phyloP scores from a whole-genome alignment of 352 stramenopile species.

The Phytophthora hibernalis region DNA sequence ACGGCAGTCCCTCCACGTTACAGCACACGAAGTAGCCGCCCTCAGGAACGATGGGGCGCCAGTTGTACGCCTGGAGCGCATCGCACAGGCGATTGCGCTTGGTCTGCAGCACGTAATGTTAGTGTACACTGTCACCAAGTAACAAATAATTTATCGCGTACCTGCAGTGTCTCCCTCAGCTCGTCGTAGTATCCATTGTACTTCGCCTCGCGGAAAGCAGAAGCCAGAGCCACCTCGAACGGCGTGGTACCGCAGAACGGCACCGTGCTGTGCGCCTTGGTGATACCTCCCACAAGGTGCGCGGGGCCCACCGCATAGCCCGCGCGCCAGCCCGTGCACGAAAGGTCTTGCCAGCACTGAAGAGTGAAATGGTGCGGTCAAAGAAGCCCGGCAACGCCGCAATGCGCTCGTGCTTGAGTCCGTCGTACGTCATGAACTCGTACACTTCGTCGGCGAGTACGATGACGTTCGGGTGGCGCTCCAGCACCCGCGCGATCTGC shows the following conservation, averaged over 20 bases:
- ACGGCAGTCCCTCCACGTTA: slow-evolving; percentile 72
- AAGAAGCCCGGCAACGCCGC: slow-evolving; percentile 85
- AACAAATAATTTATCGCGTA: slow-evolving; percentile 26
- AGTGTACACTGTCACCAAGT: slow-evolving; percentile 30
- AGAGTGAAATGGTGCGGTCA: slow-evolving; percentile 92
- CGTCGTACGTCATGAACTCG: slow-evolving; percentile 97
- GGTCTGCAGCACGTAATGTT: slow-evolving; percentile 47
- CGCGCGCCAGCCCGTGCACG: slow-evolving; percentile 93
- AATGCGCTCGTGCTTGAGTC: slow-evolving; percentile 70
- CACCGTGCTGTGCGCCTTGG: slow-evolving; percentile 82
- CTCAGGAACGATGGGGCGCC: slow-evolving; percentile 92
- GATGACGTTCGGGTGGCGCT: slow-evolving; percentile 88
- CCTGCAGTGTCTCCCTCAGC: slow-evolving; percentile 64
- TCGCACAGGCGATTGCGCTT: slow-evolving; percentile 90
- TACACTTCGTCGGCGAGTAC: slow-evolving; percentile 99
- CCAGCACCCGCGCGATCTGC: slow-evolving; percentile 86
- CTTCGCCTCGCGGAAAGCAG: slow-evolving; percentile 87
- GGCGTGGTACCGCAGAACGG: slow-evolving; percentile 96
- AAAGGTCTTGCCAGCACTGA: slow-evolving; percentile 95
- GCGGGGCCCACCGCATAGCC: slow-evolving; percentile 81
- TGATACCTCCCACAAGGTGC: slow-evolving; percentile 67
- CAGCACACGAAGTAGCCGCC: slow-evolving; percentile 97
- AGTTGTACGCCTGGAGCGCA: slow-evolving; percentile 81
- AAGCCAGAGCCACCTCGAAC: slow-evolving; percentile 93
- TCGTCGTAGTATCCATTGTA: slow-evolving; percentile 90